phyloP scores from a whole-genome alignment of 2,329 filamentous ascomycete genomes.

The Alternaria triticimaculans region DNA sequence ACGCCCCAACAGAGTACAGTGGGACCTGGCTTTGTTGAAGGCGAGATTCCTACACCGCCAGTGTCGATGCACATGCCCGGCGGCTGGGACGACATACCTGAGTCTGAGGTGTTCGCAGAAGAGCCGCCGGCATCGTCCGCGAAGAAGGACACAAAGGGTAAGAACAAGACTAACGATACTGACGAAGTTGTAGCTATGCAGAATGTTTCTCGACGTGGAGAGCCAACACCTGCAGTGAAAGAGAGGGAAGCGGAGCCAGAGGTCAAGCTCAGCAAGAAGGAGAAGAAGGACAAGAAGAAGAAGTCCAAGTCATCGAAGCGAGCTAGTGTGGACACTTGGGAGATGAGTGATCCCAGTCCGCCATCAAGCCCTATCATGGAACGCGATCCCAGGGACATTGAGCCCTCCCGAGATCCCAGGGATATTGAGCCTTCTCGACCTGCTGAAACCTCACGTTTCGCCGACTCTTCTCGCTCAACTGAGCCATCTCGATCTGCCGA shows the following conservation, averaged over 20 bases:
- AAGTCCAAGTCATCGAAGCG: conserved; percentile 43
- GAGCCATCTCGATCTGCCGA: not conserved
- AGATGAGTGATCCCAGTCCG: conserved; percentile 35
- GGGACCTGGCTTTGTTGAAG: conserved; percentile 47
- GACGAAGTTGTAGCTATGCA: conserved; percentile 29
- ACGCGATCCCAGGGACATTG: conserved; percentile 35
- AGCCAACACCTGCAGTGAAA: conserved; percentile 13
- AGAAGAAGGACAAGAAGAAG: conserved; percentile 42
- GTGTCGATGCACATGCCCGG: conserved; percentile 69
- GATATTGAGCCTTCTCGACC: conserved; percentile 1
- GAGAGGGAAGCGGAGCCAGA: conserved; percentile 47
- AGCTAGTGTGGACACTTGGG: conserved; percentile 38
- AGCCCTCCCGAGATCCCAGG: not conserved
- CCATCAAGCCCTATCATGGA: conserved; percentile 36
- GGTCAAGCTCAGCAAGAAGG: conserved; percentile 5
- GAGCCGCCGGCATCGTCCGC: conserved; percentile 20
- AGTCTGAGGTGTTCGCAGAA: conserved; percentile 21
- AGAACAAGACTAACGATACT: conserved; percentile 31
- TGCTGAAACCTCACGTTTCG: not conserved
- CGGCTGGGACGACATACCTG: conserved; percentile 58
- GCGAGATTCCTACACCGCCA: conserved; percentile 56
- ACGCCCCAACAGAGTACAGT: conserved; percentile 16
- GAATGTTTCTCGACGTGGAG: conserved; percentile 17
- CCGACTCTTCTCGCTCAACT: not conserved
- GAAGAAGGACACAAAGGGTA: conserved; percentile 38